Base-by-base conservation (phyloP, 2,329 filamentous ascomycete species). In the Exophiala alcalophila region DNA sequence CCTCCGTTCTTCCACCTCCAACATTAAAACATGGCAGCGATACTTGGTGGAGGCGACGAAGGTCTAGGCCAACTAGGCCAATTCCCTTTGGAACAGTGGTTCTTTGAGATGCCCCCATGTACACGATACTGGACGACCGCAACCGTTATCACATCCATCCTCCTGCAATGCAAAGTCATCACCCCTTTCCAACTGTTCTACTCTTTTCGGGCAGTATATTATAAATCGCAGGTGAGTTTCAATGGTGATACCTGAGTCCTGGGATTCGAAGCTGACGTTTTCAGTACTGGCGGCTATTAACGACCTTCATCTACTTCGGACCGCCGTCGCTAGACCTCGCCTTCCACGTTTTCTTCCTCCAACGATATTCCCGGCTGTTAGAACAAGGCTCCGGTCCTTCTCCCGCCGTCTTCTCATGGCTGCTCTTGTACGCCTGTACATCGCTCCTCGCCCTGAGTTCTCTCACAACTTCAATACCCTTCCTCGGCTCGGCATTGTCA, bases 301-400 rank as follows among this genome's bases (percentile, higher is more conserved):
- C 91, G 2, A 95, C 91, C 1, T 98, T 98, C 69, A 80, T 97
- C 60, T 98, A 97, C 72, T 97, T 97, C 62, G 92, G 92, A 2
- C 90, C 91, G 2, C 81, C 97, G 53, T 92, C 84, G 20, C 80
- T 98, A 61, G 92, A 97, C 64, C 81, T 98, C 27, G 76, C 97
- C 56, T 97, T 96, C 73, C 91, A 97, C 65, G 86, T 97, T 64
- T 98, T 96, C 77, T 98, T 98, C 70, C 83, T 96, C 44, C 90
- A 96, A 64, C 85, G 92, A 44, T 98, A 98, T 66, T 90, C 91
- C 5, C 85, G 92, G 36, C 84, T 97, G 29, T 80, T 98, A 32
- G 92, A 98, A 68, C 91, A 97, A 66, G 89, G 87, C 0, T 89
- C 89, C n/a, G 87, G 89, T 27, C 81, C 86, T 29, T 94, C 87